phyloP scores from a whole-genome alignment of 1,284 basidiomycete species.

The Laetiporus sulphureus region DNA sequence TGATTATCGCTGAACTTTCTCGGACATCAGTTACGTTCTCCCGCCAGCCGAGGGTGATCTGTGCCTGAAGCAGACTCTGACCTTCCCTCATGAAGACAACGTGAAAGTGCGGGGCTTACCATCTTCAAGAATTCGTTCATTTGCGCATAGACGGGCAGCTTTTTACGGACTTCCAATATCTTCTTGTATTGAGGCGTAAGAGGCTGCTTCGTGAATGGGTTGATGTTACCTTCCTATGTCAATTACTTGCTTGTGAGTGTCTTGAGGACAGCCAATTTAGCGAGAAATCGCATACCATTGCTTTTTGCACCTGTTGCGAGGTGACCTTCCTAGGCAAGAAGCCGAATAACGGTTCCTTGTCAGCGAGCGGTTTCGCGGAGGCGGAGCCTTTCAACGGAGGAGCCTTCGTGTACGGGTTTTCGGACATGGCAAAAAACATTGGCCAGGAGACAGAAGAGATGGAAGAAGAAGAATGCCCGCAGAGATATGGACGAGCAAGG shows the following conservation, averaged over 20 bases:
- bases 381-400: conserved; percentile 12
- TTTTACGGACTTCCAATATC: conserved; percentile 81
- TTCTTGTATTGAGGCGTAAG: conserved; percentile 81
- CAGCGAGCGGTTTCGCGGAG: conserved; percentile 5
- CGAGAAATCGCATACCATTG: conserved; percentile 41
- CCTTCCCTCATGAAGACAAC: conserved; percentile 29
- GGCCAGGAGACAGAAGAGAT: too few species aligned
- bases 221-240: conserved; percentile 70
- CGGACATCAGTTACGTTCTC: conserved; percentile 28
- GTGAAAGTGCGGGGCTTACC: conserved; percentile 40
- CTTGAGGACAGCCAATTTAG: too few species aligned
- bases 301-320: conserved; percentile 19
- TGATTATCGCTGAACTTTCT: conserved; percentile 79
- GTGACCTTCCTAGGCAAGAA: conserved; percentile 53
- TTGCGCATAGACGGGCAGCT: conserved; percentile 88
- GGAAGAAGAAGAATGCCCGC: background rate
- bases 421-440: conserved; percentile 3
- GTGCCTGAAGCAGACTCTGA: conserved; percentile 25
- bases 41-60: conserved; percentile 14
- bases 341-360: conserved; percentile 43
- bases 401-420: conserved; percentile 20
- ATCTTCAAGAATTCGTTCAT: conserved; percentile 90
- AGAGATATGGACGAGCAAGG: too few species aligned
- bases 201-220: conserved; percentile 83
- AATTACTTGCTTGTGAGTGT: background rate